phyloP scores from a whole-genome alignment of 768 basidiomycete genomes.

The Mycena belliarum region DNA sequence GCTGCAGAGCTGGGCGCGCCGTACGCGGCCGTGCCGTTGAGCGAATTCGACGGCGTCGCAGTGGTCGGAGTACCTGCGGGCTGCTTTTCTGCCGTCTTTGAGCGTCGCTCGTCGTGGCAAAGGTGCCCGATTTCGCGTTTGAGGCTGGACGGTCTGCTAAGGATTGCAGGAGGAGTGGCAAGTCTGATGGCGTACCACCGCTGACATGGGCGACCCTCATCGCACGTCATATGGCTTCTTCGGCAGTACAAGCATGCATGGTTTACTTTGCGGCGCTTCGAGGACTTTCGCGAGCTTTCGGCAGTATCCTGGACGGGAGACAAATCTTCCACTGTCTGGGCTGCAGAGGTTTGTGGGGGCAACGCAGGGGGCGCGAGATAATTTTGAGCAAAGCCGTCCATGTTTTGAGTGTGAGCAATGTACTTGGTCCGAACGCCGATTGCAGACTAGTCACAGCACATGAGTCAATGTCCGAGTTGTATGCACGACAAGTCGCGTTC shows the following conservation, averaged over 20 bases:
- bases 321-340: neutral
- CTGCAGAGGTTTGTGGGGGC: neutral
- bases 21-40: constrained; percentile 25
- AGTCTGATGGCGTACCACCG: constrained; percentile 67
- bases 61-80: constrained; percentile 20
- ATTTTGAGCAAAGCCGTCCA: constrained; percentile 19
- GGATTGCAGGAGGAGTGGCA: neutral
- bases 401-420: too few species aligned
- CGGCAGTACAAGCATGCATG: constrained; percentile 94
- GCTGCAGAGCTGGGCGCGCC: constrained; percentile 19
- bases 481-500: neutral
- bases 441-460: too few species aligned
- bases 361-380: constrained; percentile 7
- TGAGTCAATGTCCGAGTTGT: too few species aligned
- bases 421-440: too few species aligned
- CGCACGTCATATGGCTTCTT: constrained; percentile 91
- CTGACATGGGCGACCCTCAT: constrained; percentile 87
- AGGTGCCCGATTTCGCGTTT: constrained; percentile 96
- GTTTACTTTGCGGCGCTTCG: constrained; percentile 83
- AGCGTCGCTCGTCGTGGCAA: constrained; percentile 83
- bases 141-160: constrained; percentile 52
- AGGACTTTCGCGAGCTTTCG: constrained; percentile 47
- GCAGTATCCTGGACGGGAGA: constrained; percentile 28
- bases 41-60: constrained; percentile 29
- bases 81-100: constrained; percentile 51